Conservation (phyloP, 257 asterid genomes). For the Solanum verrucosum region DNA sequence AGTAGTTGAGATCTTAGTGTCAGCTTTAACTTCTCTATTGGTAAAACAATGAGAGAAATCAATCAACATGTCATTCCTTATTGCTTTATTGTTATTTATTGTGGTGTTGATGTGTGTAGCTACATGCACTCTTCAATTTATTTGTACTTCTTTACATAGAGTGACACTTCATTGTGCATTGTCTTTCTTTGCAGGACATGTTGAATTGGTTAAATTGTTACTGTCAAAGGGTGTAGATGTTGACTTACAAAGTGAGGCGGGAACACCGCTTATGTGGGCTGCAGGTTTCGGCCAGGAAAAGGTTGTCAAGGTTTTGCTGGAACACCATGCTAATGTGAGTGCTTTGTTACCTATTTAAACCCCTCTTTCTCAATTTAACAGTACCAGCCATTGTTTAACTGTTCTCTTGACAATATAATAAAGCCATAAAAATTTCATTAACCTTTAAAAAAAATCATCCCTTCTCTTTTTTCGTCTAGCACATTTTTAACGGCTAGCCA, state of each 20-base stretch:
- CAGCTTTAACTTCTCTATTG: neutral
- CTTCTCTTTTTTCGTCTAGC: neutral
- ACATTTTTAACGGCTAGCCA: slow-evolving; percentile 27
- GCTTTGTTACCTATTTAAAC: neutral
- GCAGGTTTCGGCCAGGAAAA: slow-evolving; percentile 87
- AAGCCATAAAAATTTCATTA: slow-evolving; percentile 1
- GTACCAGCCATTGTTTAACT: neutral
- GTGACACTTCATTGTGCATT: neutral
- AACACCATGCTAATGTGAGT: slow-evolving; percentile 76
- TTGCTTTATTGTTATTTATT: neutral
- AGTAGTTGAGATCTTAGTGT: neutral
- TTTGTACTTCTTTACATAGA: neutral
- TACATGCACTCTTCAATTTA: neutral
- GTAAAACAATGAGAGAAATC: neutral
- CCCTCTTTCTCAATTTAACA: neutral
- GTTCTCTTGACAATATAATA: neutral
- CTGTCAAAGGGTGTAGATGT: slow-evolving; percentile 58
- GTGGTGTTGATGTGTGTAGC: neutral
- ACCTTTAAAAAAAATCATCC: neutral
- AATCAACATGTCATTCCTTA: neutral
- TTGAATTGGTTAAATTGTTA: slow-evolving; percentile 53
- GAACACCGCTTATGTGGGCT: slow-evolving; percentile 95
- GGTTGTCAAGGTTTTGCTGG: slow-evolving; percentile 66
- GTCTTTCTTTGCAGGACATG: slow-evolving; percentile 53
- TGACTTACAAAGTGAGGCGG: slow-evolving; percentile 82